Conservation (phyloP, 768 basidiomycete species). For the Lepiota subincarnata region DNA sequence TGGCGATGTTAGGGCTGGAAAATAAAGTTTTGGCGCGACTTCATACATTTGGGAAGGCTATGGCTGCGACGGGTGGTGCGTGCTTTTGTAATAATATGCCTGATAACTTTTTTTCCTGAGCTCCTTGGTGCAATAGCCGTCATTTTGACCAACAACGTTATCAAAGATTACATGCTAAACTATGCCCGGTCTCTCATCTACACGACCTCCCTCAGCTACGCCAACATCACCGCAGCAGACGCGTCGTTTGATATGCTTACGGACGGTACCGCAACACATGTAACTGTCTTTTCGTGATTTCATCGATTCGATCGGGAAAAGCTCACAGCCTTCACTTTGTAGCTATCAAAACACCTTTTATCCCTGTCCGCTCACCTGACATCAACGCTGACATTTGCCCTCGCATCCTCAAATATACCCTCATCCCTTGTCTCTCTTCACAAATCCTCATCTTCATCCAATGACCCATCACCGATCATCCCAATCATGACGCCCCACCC, state of each 20-base stretch:
- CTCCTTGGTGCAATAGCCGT: constrained; percentile 48
- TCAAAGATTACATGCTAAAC: constrained; percentile 85
- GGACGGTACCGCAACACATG: constrained; percentile 59
- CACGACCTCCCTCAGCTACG: constrained; percentile 79
- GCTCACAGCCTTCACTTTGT: not conserved
- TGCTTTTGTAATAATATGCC: constrained; percentile 12
- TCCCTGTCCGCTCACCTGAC: constrained; percentile 41
- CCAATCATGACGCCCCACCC: constrained; percentile 79
- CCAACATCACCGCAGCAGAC: constrained; percentile 70
- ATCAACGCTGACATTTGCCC: constrained; percentile 25
- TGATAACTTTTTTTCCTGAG: not conserved
- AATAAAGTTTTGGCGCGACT: constrained; percentile 69
- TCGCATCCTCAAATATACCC: constrained; percentile 26
- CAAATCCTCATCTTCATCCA: constrained; percentile 19
- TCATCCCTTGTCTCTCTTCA: constrained; percentile 31
- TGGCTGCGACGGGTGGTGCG: constrained; percentile 83
- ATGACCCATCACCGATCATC: constrained; percentile 67
- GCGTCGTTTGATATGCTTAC: constrained; percentile 78
- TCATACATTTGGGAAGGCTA: constrained; percentile 91
- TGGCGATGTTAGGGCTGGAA: constrained; percentile 66
- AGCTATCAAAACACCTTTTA: constrained; percentile 37
- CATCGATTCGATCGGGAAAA: not conserved
- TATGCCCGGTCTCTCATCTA: constrained; percentile 91
- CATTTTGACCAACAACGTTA: constrained; percentile 62
- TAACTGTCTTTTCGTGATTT: constrained; percentile 25